phyloP scores from a whole-genome alignment of 352 stramenopile genomes.

The Globisporangium emineosum region DNA sequence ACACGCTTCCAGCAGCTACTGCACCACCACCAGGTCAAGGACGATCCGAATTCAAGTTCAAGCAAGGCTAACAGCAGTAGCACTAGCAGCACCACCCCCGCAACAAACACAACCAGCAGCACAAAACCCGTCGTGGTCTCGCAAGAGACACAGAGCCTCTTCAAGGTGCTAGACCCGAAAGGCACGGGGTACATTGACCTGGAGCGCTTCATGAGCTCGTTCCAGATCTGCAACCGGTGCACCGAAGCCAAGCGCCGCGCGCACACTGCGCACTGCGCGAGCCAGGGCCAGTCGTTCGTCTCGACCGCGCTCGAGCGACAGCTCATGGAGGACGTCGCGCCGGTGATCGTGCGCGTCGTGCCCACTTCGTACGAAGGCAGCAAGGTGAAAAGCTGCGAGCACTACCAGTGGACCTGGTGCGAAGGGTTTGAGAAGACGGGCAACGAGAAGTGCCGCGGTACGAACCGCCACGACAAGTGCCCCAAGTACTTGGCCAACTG shows the following conservation, averaged over 20 bases:
- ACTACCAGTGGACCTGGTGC: constrained; percentile 88
- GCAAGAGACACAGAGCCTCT: constrained; percentile 46
- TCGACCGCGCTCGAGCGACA: constrained; percentile 55
- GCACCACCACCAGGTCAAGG: constrained; percentile 61
- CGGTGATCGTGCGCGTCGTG: constrained; percentile 76
- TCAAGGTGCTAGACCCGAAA: constrained; percentile 55
- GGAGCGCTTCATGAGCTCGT: constrained; percentile 81
- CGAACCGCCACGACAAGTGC: constrained; percentile 84
- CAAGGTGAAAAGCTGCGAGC: constrained; percentile 83
- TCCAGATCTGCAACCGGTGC: constrained; percentile 86
- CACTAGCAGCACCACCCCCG: not conserved
- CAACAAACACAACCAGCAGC: constrained; percentile 15
- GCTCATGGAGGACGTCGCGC: constrained; percentile 74
- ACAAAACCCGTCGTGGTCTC: constrained; percentile 22
- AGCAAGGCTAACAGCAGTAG: not conserved
- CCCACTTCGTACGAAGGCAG: constrained; percentile 61
- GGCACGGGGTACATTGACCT: constrained; percentile 43
- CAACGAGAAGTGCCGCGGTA: constrained; percentile 83
- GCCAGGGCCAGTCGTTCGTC: constrained; percentile 46
- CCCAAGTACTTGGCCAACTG: constrained; percentile 86
- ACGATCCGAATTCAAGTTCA: constrained; percentile 27
- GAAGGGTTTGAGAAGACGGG: constrained; percentile 81
- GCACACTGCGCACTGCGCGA: constrained; percentile 49
- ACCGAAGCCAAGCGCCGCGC: constrained; percentile 74
- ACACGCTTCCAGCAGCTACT: constrained; percentile 63